Evolutionary conservation across 1,284 basidiomycete species (phyloP), one percentile per base, ranked within the genome.

Genomic region (Irpex sp.): DNA sequence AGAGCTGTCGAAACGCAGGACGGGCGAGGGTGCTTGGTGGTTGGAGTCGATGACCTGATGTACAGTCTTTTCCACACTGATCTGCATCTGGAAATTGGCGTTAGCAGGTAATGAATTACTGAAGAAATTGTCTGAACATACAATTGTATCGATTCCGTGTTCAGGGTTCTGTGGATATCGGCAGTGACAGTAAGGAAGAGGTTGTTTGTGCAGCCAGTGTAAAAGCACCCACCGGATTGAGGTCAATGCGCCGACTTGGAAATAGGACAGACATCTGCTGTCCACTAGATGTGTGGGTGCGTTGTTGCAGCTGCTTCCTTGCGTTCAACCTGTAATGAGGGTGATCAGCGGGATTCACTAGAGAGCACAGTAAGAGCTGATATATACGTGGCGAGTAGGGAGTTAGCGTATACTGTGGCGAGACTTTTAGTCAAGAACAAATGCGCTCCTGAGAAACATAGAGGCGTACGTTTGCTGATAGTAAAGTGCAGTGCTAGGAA

Each of bases 401-500:
- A 79, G 63, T 79, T 79, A 15, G 78, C 77, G 65, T 79, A 80
- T 2, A 79, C 78, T 80, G 15, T 26, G 61, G 4, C 2, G 5
- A 50, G 17, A n/a, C 58, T 8, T 35, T 4, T 26, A 51, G 57
- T n/a, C 55, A 39, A 26, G 13, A 36, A 56, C 51, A 39, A 33
- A 55, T 51, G 15, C 5, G 5, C 19, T 26, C 21, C 39, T 33
- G n/a, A 57, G 1, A 8, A 4, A 58, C 33, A 37, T 51, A 57
- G 1, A 8, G 4, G 57, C 33, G 37, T 51, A 83, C 82, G 67
- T 67, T 83, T 84, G 67, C 78, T 77, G 61, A 83, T 81, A 19
- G 79, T 73, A 63, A 83, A 82, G 67, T 84, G 81, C 21, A 83
- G 70, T 3, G 79, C 82, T 69, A 84, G 75, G 66, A 83, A 84